Base-by-base conservation (phyloP, 2,329 filamentous ascomycete genomes). In the Fusarium circinatum region DNA sequence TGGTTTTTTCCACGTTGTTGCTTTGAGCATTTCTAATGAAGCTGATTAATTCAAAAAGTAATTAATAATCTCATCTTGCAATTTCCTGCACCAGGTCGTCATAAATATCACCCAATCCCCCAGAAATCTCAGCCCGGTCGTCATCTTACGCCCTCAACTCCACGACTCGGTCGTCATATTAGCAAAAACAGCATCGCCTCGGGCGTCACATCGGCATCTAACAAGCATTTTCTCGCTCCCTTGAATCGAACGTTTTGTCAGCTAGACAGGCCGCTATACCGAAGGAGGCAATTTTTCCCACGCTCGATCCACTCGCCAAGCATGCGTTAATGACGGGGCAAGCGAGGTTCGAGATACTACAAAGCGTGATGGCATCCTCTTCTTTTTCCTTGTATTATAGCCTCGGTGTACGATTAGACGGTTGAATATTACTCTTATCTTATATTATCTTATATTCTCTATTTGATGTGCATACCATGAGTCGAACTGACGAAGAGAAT, bases 141-240 rank as follows among this genome's bases (percentile, higher is more conserved):
- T 69, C 69, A 73, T 65, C 36, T 57, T 38, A 73, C 54, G n/a
- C 48, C 39, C 52, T 52, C 68, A 71, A 74, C 59, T 65, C 64
- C 64, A 65, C 36, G 55, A 54, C 32, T 15, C 14, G 51, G 69
- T 54, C 59, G 44, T 65, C 70, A 74, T 61, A 39, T 48, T 30
- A 68, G 38, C 51, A 61, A 61, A 60, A 32, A 38, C n/a, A 41
- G 24, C 44, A 63, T 60, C 58, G 42, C 38, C 45, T 44, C 56
- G 55, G 68, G 52, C 67, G 67, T 71, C 71, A 68, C 56, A 56
- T 51, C 20, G 34, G 44, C 41, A 54, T 44, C 28, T 36, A 24
- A 30, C 44, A 55, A 55, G 34, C 24, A 55, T 39, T 55, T 39
- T 55, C 26, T 54, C 11, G 18, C 34, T 54, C 34, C 32, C 34